These are phyloP conservation scores for Cladosporium colombiae DNA, from an alignment of 2,329 filamentous ascomycete genomes.

Conservation along the genomic window DNA sequence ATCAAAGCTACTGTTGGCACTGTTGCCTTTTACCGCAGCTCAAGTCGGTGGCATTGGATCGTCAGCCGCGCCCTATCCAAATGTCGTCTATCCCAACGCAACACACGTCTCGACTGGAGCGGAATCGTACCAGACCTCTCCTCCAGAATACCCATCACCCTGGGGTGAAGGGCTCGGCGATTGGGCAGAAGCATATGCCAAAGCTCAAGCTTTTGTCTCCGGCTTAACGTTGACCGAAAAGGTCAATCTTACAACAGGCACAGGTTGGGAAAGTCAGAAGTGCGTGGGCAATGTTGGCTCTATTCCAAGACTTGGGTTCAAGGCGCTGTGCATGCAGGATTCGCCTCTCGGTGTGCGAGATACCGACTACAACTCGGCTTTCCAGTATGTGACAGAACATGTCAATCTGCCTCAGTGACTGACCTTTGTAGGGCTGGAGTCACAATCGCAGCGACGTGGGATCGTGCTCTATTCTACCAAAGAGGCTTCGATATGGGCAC, in stretches of 20 bases:
- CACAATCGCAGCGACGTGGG: slow-evolving; percentile 71
- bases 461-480: slow-evolving; percentile 38
- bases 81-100: slow-evolving; percentile 4
- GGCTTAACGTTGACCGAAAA: slow-evolving; percentile 40
- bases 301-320: slow-evolving; percentile 43
- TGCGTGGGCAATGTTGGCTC: slow-evolving; percentile 59
- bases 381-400: slow-evolving; percentile 52
- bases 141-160: slow-evolving; percentile 33
- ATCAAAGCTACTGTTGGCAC: background rate
- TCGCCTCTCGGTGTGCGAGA: slow-evolving; percentile 40
- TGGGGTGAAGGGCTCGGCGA: slow-evolving; percentile 38
- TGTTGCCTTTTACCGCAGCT: background rate
- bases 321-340: slow-evolving; percentile 44
- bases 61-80: background rate
- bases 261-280: slow-evolving; percentile 64
- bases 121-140: slow-evolving; percentile 32
- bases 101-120: slow-evolving; percentile 25
- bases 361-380: slow-evolving; percentile 46
- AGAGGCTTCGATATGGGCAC: slow-evolving; percentile 39
- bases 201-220: slow-evolving; percentile 34
- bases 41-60: slow-evolving; percentile 8
- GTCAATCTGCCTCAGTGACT: background rate
- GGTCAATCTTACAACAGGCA: slow-evolving; percentile 59
- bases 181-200: slow-evolving; percentile 35
- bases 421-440: slow-evolving; percentile 61